Evolutionary conservation across 169 alveolate genomes (phyloP).

Genomic region (Amoebophrya sp.): DNA sequence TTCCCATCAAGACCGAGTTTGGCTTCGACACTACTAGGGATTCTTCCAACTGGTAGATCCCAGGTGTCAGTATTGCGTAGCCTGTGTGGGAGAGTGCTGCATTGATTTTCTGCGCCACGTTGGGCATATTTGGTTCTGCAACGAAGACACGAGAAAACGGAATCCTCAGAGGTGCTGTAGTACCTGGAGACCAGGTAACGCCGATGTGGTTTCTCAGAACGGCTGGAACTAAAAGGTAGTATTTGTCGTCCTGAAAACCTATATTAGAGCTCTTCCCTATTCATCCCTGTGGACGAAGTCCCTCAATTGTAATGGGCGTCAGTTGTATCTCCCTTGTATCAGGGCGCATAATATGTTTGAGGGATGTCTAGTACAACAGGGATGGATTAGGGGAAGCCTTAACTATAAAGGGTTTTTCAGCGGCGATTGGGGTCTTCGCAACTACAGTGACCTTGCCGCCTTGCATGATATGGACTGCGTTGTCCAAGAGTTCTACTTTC

Average conservation of each 20-base stretch:
- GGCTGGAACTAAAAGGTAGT: not conserved
- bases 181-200: not conserved
- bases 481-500: too few species aligned
- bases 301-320: too few species aligned
- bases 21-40: not conserved
- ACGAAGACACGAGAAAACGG: not conserved
- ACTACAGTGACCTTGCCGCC: too few species aligned
- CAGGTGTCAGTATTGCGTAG: not conserved
- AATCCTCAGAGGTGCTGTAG: not conserved
- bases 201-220: not conserved
- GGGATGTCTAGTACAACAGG: too few species aligned
- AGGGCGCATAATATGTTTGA: too few species aligned
- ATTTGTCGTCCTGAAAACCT: not conserved
- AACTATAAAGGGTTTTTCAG: too few species aligned
- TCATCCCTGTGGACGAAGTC: too few species aligned
- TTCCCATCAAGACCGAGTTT: not conserved
- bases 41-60: not conserved
- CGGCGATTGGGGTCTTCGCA: too few species aligned
- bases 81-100: not conserved
- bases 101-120: not conserved
- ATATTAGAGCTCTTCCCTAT: too few species aligned
- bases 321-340: too few species aligned
- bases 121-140: not conserved
- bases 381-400: too few species aligned
- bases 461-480: too few species aligned